Evolutionary conservation across 2,329 filamentous ascomycete genomes (phyloP).

Genomic region (Paecilomyces formosus): DNA sequence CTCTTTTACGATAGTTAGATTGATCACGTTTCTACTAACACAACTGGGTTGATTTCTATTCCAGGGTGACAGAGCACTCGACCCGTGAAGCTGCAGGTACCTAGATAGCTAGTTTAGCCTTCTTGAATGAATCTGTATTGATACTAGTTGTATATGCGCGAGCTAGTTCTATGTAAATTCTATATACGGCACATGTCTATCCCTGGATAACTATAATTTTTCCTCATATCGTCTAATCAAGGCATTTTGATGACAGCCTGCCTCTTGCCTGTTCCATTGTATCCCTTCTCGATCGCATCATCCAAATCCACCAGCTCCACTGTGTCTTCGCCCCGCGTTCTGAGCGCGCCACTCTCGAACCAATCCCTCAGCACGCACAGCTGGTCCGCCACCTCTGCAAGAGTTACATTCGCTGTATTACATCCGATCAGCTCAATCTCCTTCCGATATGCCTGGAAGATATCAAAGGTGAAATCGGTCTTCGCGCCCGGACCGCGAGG

Average conservation of each 20-base stretch:
- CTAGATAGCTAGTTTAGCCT: background rate
- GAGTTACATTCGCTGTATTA: constrained; percentile 8
- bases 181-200: background rate
- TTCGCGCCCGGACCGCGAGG: constrained; percentile 2
- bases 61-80: background rate
- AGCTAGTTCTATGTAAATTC: background rate
- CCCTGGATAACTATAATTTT: background rate
- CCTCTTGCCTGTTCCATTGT: constrained; percentile 1
- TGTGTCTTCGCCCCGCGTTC: constrained; percentile 5
- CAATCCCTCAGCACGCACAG: constrained; percentile 6
- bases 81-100: background rate
- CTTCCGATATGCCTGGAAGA: constrained; percentile 13
- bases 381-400: constrained; percentile 9
- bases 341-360: constrained; percentile 7
- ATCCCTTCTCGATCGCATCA: constrained; percentile 3
- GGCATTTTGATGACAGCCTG: background rate
- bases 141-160: background rate
- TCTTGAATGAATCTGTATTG: background rate
- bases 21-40: background rate
- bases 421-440: constrained; percentile 12
- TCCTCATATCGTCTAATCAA: background rate
- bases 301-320: constrained; percentile 7
- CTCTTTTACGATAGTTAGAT: background rate
- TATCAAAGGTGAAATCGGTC: constrained; percentile 8
- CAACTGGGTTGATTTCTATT: background rate